Base-by-base conservation (phyloP, 768 basidiomycete genomes). In the Phanerochaete sordida region DNA sequence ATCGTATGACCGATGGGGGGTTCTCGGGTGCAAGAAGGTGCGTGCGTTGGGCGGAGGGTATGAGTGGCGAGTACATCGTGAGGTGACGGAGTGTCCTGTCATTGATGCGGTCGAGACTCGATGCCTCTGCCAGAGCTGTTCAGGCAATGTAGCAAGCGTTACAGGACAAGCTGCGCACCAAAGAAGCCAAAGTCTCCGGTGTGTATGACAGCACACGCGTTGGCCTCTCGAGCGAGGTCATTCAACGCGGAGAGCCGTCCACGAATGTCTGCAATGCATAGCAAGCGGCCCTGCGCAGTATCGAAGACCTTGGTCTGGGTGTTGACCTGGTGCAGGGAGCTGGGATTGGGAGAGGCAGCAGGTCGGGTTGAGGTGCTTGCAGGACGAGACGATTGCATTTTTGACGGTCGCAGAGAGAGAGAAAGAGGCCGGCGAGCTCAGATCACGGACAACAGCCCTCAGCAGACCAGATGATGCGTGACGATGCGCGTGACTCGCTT, bases 171-270 rank as follows among this genome's bases (percentile, higher is more conserved):
- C 13, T 26, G 73, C 81, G 63, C 65, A 88, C 92, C 93, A 74
- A 96, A 97, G 77, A 99, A 97, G 60, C 97, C 97, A 85, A 98
- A 98, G 78, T 99, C 97, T 56, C 97, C 97, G 0, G 95, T 96
- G 72, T 98, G 96, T 60, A 99, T 91, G 72, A 98, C 88, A 19
- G 95, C 96, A 60, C 88, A 84, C 24, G 95, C 97, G 69, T 91
- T 89, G 59, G 85, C 86, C 66, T 97, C 93, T 48, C 87, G 78
- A 19, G 95, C 95, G 56, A 97, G 84, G 74, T 92, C 85, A 73
- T 98, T 98, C 70, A 99, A 83, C 50, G 85, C 85, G 46, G 91
- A 92, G 48, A 94, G 82, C 62, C 89, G 86, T 65, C 94, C 95
- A 62, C 91, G 87, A 65, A 93, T 90, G 76, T 99, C 97, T 39